Evolutionary conservation across 2,329 filamentous ascomycete genomes (phyloP).

Genomic region (Fusarium continuum): DNA sequence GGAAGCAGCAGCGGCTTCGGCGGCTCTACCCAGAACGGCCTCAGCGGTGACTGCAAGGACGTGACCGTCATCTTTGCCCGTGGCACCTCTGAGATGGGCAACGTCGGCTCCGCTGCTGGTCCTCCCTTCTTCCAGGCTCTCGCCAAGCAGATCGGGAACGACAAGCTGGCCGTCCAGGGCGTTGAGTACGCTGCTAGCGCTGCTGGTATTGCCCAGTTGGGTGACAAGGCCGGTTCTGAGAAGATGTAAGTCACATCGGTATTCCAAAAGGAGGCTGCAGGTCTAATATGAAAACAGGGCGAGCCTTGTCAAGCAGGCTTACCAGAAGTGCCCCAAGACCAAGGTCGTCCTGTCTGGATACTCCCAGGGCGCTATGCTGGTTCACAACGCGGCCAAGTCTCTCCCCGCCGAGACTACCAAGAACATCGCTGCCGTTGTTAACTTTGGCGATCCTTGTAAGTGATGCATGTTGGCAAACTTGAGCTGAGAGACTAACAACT

Average conservation of each 20-base stretch:
- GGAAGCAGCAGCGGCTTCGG: conserved; percentile 9
- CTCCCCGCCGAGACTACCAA: conserved; percentile 48
- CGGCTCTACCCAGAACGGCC: conserved; percentile 38
- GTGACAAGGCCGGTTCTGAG: conserved; percentile 54
- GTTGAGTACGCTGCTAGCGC: conserved; percentile 60
- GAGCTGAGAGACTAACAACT: neutral
- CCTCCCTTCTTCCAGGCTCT: conserved; percentile 61
- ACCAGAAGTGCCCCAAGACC: conserved; percentile 54
- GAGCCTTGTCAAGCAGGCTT: conserved; percentile 45
- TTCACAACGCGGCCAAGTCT: conserved; percentile 55
- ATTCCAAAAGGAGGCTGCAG: neutral
- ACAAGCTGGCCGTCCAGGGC: conserved; percentile 61
- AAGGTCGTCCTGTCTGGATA: conserved; percentile 59
- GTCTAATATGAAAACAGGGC: conserved; percentile 26
- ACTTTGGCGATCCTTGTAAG: conserved; percentile 45
- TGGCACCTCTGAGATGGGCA: conserved; percentile 62
- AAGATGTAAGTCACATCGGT: conserved; percentile 54
- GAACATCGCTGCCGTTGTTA: conserved; percentile 45
- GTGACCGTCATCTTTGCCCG: conserved; percentile 66
- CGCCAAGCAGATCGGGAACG: conserved; percentile 51
- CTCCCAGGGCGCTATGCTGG: conserved; percentile 52
- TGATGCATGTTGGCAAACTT: neutral
- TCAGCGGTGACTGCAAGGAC: conserved; percentile 39
- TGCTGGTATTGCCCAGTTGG: conserved; percentile 56
- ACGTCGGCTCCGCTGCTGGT: conserved; percentile 60